These are phyloP conservation scores for Zygosaccharomyces kombuchaensis DNA, from an alignment of 805 yeast genomes.

Conservation along the genomic window DNA sequence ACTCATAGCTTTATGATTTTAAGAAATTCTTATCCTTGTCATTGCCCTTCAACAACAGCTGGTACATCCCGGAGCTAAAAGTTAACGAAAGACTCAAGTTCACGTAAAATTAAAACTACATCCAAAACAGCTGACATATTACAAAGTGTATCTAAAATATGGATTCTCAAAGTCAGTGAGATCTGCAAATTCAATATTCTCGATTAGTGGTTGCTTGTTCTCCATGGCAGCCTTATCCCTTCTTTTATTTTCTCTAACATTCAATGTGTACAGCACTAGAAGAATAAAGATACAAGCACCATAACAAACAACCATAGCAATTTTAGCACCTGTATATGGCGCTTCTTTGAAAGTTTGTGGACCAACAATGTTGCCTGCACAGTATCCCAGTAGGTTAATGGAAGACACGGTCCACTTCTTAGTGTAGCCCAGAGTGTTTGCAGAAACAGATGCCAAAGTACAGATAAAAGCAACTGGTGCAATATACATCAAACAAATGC, in stretches of 20 bases:
- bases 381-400: constrained; percentile 53
- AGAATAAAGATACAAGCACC: constrained; percentile 38
- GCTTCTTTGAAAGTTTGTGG: constrained; percentile 70
- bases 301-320: constrained; percentile 47
- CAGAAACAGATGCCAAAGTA: constrained; percentile 26
- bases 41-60: no score
- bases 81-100: no score
- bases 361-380: constrained; percentile 61
- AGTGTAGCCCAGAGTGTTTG: constrained; percentile 29
- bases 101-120: no score
- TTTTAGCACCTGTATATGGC: constrained; percentile 47
- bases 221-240: constrained; percentile 37
- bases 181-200: constrained; percentile 36
- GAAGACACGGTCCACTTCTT: constrained; percentile 43
- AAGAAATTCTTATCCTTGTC: no score
- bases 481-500: constrained; percentile 33
- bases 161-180: constrained; percentile 44
- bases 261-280: constrained; percentile 27
- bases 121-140: background rate
- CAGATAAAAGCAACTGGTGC: constrained; percentile 33
- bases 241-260: constrained; percentile 39
- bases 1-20: no score
- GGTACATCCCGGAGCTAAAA: no score
- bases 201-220: constrained; percentile 17
- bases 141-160: constrained; percentile 37